Percentiles rank a stretch among this genome's conserved stretches.
phyloP scores from a whole-genome alignment of 129 eudicot species.

The Smallanthus sonchifolius region DNA sequence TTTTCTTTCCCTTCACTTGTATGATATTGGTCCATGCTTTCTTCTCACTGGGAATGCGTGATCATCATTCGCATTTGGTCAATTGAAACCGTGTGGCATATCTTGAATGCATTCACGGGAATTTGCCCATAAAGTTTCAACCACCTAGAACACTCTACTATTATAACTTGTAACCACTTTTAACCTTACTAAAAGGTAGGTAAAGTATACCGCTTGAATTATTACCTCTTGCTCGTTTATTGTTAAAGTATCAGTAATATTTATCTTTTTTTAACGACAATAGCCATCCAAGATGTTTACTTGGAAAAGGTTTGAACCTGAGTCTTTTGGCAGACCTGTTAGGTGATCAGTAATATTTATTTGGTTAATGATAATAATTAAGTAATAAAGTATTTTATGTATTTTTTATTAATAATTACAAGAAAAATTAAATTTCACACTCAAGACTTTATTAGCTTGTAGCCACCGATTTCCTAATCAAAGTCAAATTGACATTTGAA shows the following conservation, averaged over 20 bases:
- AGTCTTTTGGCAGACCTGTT: no score
- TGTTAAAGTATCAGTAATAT: no score
- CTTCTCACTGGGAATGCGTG: constrained; percentile 8
- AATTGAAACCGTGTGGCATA: constrained; percentile 2
- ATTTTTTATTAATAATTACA: neutral
- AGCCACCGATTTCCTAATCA: neutral
- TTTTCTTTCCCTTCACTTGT: neutral
- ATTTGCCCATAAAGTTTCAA: constrained; percentile 10
- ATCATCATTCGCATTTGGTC: constrained; percentile 9
- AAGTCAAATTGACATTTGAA: constrained; percentile 3
- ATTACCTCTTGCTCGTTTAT: neutral
- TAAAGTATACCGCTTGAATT: neutral
- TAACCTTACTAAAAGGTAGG: neutral
- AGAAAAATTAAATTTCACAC: neutral
- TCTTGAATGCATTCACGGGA: constrained; percentile 25
- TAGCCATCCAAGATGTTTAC: no score
- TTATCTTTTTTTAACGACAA: no score
- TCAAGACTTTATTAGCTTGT: neutral
- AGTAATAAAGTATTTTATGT: neutral
- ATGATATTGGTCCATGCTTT: neutral
- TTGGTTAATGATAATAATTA: neutral
- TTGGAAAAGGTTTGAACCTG: no score
- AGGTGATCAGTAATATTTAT: neutral
- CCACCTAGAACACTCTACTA: constrained; percentile 7
- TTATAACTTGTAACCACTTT: neutral